Base-by-base conservation (phyloP, 1,284 basidiomycete species). In the Ceratobasidium sp. region DNA sequence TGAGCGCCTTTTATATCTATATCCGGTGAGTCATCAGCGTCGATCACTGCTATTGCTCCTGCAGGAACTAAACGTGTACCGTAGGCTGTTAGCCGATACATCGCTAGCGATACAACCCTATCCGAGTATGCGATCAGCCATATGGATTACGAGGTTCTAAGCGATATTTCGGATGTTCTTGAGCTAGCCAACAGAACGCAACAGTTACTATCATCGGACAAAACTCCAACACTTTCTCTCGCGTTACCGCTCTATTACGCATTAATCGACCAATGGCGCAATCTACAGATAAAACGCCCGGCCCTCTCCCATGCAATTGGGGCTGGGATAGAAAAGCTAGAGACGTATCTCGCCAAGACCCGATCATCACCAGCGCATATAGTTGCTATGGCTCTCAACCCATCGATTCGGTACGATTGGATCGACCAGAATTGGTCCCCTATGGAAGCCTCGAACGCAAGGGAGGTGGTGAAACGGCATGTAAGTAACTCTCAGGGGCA, bases 381-480 rank as follows among this genome's bases (percentile, higher is more conserved):
- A 16, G 26, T 75, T 18, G 64, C 74, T 4, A 73, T 75, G 45
- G 61, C 52, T 1, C 69, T 73, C 28, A 73, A 73, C 62, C 72
- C 72, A n/a, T 30, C 69, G 2, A 52, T 50, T 4, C 21, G 53
- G 18, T 50, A 52, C n/a, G 23, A 41, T 10, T 73, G 69, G 65
- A 73, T 73, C 23, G 53, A 71, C 12, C 30, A 61, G 23, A 60
- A 73, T 18, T 73, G 72, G 72, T 30, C 39, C 1, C 12, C 32
- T 1, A 39, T 6, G 9, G 69, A 73, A 18, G 53, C 43, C 36
- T 6, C 18, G 6, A 62, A 43, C 12, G 36, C 65, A 9, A 18
- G 45, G n/a, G 36, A 28, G 21, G 32, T 53, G 21, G 46, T 71
- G 12, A 28, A 53, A 21, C n/a, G 34, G 16, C 32, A 45, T 58